These are phyloP conservation scores for Torulaspora microellipsoides DNA, from an alignment of 805 yeast genomes.

Conservation along the genomic window DNA sequence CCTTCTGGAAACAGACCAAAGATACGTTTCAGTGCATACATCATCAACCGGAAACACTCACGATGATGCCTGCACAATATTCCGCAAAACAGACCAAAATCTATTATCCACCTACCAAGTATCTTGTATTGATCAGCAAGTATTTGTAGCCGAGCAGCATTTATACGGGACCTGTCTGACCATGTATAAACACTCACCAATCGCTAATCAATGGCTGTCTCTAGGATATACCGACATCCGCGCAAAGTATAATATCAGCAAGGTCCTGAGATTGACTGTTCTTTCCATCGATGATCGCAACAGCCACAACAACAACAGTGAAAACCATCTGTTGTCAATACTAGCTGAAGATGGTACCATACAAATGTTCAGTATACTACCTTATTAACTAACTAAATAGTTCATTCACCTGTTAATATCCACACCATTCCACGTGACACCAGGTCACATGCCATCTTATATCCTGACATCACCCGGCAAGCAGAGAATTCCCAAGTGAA, in stretches of 20 bases:
- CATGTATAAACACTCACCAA: conserved; percentile 11
- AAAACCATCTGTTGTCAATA: neutral
- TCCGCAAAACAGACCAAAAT: conserved; percentile 7
- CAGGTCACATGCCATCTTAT: no score
- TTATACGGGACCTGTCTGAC: conserved; percentile 22
- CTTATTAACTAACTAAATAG: neutral
- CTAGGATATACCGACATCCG: conserved; percentile 21
- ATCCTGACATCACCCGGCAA: no score
- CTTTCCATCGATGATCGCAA: neutral
- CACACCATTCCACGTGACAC: no score
- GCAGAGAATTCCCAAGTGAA: neutral
- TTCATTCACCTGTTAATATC: no score
- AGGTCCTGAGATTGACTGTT: conserved; percentile 10
- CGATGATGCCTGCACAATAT: conserved; percentile 3
- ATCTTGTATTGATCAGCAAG: conserved; percentile 4
- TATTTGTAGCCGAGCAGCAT: conserved; percentile 16
- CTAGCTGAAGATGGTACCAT: conserved; percentile 8
- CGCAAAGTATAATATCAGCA: conserved; percentile 19
- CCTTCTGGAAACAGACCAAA: conserved; percentile 7
- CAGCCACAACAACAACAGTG: neutral
- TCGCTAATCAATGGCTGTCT: conserved; percentile 16
- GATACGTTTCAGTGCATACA: conserved; percentile 1
- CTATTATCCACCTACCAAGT: neutral
- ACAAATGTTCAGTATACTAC: conserved; percentile 3
- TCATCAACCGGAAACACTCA: neutral